Percentiles rank a stretch among this genome's conserved stretches.
phyloP scores from a whole-genome alignment of 768 basidiomycete species.

The Pleurotus salmoneostramineus region DNA sequence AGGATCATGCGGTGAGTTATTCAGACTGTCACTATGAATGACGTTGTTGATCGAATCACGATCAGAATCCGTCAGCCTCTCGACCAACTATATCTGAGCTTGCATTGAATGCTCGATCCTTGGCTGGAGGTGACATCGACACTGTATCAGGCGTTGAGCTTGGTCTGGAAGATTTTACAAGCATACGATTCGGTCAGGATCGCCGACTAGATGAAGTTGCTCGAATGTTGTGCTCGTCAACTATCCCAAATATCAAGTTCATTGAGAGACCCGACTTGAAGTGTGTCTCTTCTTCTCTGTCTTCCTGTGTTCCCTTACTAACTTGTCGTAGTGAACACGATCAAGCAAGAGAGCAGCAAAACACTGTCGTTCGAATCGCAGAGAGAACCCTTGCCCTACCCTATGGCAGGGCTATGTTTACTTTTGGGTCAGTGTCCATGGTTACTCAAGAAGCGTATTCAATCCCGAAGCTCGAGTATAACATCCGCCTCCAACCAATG shows the following conservation, averaged over 20 bases:
- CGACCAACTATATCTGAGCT: constrained; percentile 51
- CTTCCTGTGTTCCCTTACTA: constrained; percentile 1
- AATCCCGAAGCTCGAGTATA: constrained; percentile 77
- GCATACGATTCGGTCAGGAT: constrained; percentile 88
- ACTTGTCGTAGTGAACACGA: constrained; percentile 70
- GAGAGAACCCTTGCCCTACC: constrained; percentile 89
- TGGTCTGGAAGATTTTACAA: constrained; percentile 68
- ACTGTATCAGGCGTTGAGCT: constrained; percentile 69
- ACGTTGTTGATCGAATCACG: constrained; percentile 8
- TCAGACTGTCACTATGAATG: too few relatives aligned
- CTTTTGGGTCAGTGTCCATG: constrained; percentile 75
- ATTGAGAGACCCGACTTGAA: constrained; percentile 67
- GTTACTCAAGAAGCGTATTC: constrained; percentile 75
- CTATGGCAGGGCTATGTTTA: constrained; percentile 89
- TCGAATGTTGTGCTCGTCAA: constrained; percentile 83
- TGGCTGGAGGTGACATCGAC: constrained; percentile 52
- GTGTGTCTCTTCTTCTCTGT: constrained; percentile 32
- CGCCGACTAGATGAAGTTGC: constrained; percentile 88
- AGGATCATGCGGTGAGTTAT: constrained; percentile 52
- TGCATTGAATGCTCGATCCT: constrained; percentile 42
- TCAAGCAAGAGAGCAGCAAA: constrained; percentile 80
- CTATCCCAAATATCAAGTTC: constrained; percentile 58
- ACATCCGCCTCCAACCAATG: constrained; percentile 69
- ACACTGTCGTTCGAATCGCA: constrained; percentile 73
- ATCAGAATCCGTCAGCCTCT: constrained; percentile 45